Evolutionary conservation across 768 basidiomycete genomes (phyloP), one percentile per base, ranked within the genome.

Genomic region (Agrocybe pediades): DNA sequence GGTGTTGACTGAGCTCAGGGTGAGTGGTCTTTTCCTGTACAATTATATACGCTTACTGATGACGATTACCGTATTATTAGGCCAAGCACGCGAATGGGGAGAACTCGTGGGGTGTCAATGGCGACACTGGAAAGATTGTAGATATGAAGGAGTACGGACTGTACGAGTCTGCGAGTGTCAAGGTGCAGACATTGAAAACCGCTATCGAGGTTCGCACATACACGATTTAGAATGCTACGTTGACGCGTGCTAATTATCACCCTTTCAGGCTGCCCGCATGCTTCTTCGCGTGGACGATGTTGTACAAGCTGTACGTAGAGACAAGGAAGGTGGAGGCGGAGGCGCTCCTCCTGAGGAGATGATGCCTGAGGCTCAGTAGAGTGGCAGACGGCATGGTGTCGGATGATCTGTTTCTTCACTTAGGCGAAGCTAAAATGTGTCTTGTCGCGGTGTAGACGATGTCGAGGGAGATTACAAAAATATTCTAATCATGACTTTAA

Each of bases 131-230:
- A 21, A 96, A 95, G 73, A 87, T 95, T 36, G 90, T 90, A 39
- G 92, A 98, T 68, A 98, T 98, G 96, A 95, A 93, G 68, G 72
- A 76, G 42, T 97, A 98, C 68, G 95, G 95, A 1, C 74, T 99
- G 55, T 92, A 92, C 60, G 97, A 99, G 74, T 93, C 90, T 29
- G 95, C 96, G 4, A 94, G 92, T 60, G 96, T 99, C 66, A 98
- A 98, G 80, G 86, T 87, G 29, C 96, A 98, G 79, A 98, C 87
- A 8, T 75, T 96, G 66, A 98, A 98, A 81, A 99, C 95, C 7
- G 95, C 97, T 16, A 88, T 98, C 63, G 95, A 99, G 83, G 88
- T 86, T 43, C 23, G 60, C 62, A 25, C n/a, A 69, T 62, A 17
- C 23, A 36, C 50, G 13, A 2, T 46, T 23, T 24, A 29, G 30